Evolutionary conservation across 768 basidiomycete species (phyloP), one percentile per base, ranked within the genome.

Genomic region (Pleurotus platypus): DNA sequence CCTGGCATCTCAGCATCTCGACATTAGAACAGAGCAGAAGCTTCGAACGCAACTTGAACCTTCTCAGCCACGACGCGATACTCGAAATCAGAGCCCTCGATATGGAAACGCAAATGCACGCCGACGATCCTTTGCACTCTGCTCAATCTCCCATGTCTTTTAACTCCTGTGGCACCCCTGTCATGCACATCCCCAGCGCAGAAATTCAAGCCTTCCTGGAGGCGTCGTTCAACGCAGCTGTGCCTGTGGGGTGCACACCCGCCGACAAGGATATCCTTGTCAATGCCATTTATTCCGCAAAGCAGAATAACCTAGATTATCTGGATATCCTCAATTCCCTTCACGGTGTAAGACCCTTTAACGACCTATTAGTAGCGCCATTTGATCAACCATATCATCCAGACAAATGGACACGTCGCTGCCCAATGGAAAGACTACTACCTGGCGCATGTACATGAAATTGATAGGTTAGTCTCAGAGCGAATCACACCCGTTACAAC

Each of bases 361-460:
- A 20, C 20, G 20, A 20, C 20, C 20, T 40, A 11, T 40, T 11
- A 40, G 11, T 40, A 40, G 39, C 12, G 39, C 39, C 12, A 40
- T n/a, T 12, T 43, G 6, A 30, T 30, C 9, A 30, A 9, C 27
- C 27, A 30, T 30, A 20, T 6, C 27, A 30, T 30, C 8, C 57
- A 83, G 81, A 75, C 66, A 67, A 77, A 77, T 58, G 75, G 74
- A 5, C 80, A 81, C 63, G 75, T 77, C n/a, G 80, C 86, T 39
- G 84, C 77, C 66, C 70, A 87, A 20, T 90, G 89, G 89, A 90
- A 90, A 65, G 89, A 90, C 62, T 89, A 89, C 65, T 90, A 87
- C 62, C 75, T 90, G 15, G 87, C 89, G 55, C 78, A 90, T 63
- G 83, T 80, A 57, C 75, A 78, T 51, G 80, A 82, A 40, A 71